phyloP scores from a whole-genome alignment of 75 land plant genomes.

The Picea glauca region DNA sequence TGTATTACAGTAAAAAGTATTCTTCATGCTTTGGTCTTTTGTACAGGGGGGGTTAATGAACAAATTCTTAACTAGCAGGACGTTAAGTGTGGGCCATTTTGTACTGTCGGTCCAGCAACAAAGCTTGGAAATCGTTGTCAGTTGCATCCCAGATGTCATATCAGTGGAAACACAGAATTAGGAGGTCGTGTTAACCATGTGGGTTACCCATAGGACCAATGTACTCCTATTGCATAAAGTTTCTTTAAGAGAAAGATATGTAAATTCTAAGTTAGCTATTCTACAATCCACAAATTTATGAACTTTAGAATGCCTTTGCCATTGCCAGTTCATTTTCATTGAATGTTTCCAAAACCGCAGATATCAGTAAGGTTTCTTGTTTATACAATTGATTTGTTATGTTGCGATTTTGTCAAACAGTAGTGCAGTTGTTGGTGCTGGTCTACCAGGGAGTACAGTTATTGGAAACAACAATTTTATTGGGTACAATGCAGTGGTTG shows the following conservation, averaged over 20 bases:
- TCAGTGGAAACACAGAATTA: slow-evolving; percentile 71
- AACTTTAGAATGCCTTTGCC: neutral
- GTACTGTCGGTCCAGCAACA: slow-evolving; percentile 71
- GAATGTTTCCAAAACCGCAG: neutral
- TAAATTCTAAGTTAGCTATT: neutral
- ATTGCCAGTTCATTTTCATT: neutral
- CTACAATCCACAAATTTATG: neutral
- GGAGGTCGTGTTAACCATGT: slow-evolving; percentile 68
- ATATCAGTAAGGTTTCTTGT: neutral
- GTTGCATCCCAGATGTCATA: slow-evolving; percentile 65
- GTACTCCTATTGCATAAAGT: neutral
- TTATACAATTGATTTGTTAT: neutral
- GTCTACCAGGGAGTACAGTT: slow-evolving; percentile 69
- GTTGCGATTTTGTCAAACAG: slow-evolving; percentile 41
- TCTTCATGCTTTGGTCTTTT: neutral
- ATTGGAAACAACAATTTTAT: slow-evolving; percentile 74
- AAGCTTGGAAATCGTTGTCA: slow-evolving; percentile 71
- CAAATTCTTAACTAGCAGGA: slow-evolving; percentile 32
- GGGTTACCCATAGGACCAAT: slow-evolving; percentile 15
- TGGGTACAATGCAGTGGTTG: slow-evolving; percentile 90
- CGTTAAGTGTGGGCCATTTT: slow-evolving; percentile 79
- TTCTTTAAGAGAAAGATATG: neutral
- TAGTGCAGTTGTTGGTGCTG: slow-evolving; percentile 90
- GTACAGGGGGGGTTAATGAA: neutral
- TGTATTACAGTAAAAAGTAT: neutral